Conservation (phyloP, 768 basidiomycete species). For the Albatrellus ellisii region DNA sequence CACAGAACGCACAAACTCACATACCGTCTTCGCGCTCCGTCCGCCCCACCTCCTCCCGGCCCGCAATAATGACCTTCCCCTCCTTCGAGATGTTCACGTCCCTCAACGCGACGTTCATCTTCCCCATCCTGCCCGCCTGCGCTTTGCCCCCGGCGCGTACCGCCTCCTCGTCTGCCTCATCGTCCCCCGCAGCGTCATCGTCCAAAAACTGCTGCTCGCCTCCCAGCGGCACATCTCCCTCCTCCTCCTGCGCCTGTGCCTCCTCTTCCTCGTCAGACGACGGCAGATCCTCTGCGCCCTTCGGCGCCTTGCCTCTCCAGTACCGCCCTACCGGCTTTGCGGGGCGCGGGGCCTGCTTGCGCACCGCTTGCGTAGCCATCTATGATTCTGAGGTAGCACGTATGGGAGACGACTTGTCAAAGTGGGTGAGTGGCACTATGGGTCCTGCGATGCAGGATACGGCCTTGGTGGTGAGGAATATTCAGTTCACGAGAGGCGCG, state of each 20-base stretch:
- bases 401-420: no score
- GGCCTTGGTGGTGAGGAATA: no score
- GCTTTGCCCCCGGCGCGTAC: no score
- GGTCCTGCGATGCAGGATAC: no score
- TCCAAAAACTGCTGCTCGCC: constrained; percentile 39
- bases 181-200: constrained; percentile 30
- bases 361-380: no score
- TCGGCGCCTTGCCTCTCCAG: constrained; percentile 84
- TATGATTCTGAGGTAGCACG: no score
- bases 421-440: no score
- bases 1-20: constrained; percentile 20
- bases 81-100: constrained; percentile 73
- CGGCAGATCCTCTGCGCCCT: constrained; percentile 43
- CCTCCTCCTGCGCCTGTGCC: constrained; percentile 25
- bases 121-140: constrained; percentile 18
- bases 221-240: constrained; percentile 43
- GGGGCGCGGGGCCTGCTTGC: constrained; percentile 66
- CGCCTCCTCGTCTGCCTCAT: constrained; percentile 21
- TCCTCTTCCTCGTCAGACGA: constrained; percentile 53
- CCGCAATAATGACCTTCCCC: constrained; percentile 71
- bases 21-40: constrained; percentile 44
- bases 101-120: constrained; percentile 62
- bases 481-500: no score
- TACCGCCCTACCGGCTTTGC: constrained; percentile 77
- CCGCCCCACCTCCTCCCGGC: constrained; percentile 65